Evolutionary conservation across 1,139 yeast species (phyloP).

Genomic region (Yamadazyma triangularis): DNA sequence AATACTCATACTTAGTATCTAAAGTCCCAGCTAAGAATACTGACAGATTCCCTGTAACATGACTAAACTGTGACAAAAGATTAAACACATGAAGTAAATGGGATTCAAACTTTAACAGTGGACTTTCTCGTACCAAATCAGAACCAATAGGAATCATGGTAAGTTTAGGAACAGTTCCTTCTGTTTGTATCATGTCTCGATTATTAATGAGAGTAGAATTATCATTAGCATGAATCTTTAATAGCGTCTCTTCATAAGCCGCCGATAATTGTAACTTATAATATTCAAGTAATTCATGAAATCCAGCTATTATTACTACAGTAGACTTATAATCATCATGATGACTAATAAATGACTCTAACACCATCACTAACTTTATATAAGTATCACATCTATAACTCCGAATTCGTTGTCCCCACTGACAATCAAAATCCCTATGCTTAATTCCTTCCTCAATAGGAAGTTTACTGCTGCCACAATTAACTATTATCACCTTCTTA

Average conservation of each 20-base stretch:
- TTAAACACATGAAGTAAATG: slow-evolving; percentile 28
- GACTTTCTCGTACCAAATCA: slow-evolving; percentile 28
- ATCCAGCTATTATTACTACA: slow-evolving; percentile 26
- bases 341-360: slow-evolving; percentile 5
- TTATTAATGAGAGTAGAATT: slow-evolving; percentile 19
- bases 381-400: slow-evolving; percentile 23
- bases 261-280: slow-evolving; percentile 33
- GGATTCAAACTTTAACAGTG: slow-evolving; percentile 25
- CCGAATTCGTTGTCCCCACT: slow-evolving; percentile 16
- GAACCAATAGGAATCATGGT: slow-evolving; percentile 30
- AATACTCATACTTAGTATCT: slow-evolving; percentile 21
- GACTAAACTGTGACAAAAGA: slow-evolving; percentile 21
- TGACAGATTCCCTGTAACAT: slow-evolving; percentile 19
- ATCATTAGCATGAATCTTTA: slow-evolving; percentile 29
- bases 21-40: slow-evolving; percentile 29
- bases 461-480: no score
- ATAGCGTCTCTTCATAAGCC: slow-evolving; percentile 30
- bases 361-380: slow-evolving; percentile 21
- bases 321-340: slow-evolving; percentile 4
- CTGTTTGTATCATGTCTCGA: slow-evolving; percentile 15
- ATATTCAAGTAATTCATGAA: slow-evolving; percentile 34
- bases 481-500: slow-evolving; percentile 22
- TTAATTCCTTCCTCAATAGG: slow-evolving; percentile 14
- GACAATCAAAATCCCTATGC: slow-evolving; percentile 16
- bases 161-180: slow-evolving; percentile 20